Percentiles rank a stretch among this genome's conserved stretches.
These are phyloP conservation scores for Proliferodiscus dingleyae DNA, from an alignment of 2,329 filamentous ascomycete species.

Conservation along the genomic window DNA sequence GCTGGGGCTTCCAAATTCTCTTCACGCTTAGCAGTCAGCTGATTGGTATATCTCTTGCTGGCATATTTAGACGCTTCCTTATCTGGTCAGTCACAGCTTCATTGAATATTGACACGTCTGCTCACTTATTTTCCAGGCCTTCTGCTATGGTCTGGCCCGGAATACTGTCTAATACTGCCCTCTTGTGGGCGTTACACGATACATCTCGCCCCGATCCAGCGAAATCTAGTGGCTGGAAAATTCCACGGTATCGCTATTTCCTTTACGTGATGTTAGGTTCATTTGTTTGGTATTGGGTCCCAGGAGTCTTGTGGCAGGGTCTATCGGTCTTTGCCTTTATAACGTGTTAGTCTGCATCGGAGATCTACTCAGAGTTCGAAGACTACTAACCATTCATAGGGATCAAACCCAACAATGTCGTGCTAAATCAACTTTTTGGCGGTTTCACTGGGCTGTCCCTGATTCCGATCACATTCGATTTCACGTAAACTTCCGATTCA, in stretches of 20 bases:
- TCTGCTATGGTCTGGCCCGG: conserved; percentile 62
- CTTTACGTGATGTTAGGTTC: conserved; percentile 37
- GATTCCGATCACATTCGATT: conserved; percentile 71
- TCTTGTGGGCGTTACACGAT: conserved; percentile 51
- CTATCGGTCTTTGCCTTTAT: conserved; percentile 61
- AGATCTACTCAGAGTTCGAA: too few relatives aligned
- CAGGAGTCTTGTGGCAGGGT: conserved; percentile 37
- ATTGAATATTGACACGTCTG: conserved; percentile 51
- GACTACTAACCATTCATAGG: conserved; percentile 77
- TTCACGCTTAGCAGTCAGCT: conserved; percentile 57
- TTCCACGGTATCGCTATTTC: conserved; percentile 42
- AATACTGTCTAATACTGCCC: conserved; percentile 44
- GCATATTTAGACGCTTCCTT: conserved; percentile 53
- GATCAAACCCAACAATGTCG: conserved; percentile 62
- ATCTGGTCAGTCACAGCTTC: conserved; percentile 39
- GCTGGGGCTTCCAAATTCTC: conserved; percentile 55
- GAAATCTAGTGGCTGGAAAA: conserved; percentile 46
- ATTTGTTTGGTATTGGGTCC: conserved; percentile 50
- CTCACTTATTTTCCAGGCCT: too few relatives aligned
- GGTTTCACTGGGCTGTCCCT: conserved; percentile 60
- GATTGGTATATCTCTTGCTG: conserved; percentile 60
- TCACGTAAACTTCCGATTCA: conserved; percentile 49
- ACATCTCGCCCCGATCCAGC: conserved; percentile 47
- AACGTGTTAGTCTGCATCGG: too few relatives aligned
- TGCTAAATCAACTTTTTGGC: conserved; percentile 71